phyloP scores from a whole-genome alignment of 768 basidiomycete species.

The Rhizopogon vinicolor region DNA sequence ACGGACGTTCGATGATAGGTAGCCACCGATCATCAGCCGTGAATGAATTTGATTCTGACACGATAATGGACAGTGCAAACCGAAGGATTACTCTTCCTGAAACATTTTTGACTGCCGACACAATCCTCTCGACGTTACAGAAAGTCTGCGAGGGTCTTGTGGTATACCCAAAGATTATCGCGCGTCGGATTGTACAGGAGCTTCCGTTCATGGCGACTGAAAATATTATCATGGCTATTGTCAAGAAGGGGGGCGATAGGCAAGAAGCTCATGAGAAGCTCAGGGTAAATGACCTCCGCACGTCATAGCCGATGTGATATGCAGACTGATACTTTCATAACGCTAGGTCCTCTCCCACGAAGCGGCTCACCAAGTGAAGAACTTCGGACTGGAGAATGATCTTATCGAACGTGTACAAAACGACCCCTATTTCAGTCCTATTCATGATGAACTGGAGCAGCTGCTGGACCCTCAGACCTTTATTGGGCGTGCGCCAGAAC shows the following conservation, averaged over 20 bases:
- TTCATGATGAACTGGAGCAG: constrained; percentile 71
- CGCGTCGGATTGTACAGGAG: constrained; percentile 86
- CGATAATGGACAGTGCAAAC: constrained; percentile 66
- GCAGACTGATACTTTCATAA: constrained; percentile 8
- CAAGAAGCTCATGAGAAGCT: constrained; percentile 98
- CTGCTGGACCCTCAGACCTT: constrained; percentile 86
- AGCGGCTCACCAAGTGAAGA: constrained; percentile 91
- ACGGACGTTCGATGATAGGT: constrained; percentile 96
- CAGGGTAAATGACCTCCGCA: constrained; percentile 43
- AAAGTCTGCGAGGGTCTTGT: constrained; percentile 98
- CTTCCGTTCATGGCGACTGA: constrained; percentile 99
- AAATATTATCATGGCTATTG: constrained; percentile 99
- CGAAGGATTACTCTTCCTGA: constrained; percentile 95
- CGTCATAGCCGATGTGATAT: constrained; percentile 9
- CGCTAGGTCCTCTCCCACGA: constrained; percentile 86
- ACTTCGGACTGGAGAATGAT: constrained; percentile 95
- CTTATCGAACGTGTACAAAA: constrained; percentile 80
- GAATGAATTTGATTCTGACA: not conserved
- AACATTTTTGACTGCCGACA: constrained; percentile 95
- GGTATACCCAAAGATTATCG: constrained; percentile 96
- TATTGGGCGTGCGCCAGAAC: constrained; percentile 91
- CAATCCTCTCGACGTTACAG: constrained; percentile 90
- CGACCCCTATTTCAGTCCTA: constrained; percentile 87
- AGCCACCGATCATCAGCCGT: constrained; percentile 2
- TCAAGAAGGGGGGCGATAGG: constrained; percentile 90